Evolutionary conservation across 306 rosid genomes (phyloP).

Genomic region (Quillaja saponaria): DNA sequence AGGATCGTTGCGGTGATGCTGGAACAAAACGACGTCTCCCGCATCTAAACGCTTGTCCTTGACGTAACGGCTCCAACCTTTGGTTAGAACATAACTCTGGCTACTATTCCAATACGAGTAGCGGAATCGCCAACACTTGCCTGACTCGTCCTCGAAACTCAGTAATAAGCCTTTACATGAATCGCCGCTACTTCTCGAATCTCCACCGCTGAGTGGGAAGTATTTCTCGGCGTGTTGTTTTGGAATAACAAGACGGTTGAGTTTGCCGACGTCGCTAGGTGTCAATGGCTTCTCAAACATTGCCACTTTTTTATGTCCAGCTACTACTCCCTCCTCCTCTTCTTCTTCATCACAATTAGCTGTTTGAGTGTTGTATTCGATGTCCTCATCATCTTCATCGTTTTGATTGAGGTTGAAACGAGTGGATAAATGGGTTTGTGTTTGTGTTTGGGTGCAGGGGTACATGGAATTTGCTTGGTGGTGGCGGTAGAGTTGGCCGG

Average conservation of each 20-base stretch:
- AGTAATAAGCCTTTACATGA: conserved; percentile 64
- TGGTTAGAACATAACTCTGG: conserved; percentile 91
- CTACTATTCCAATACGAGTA: conserved; percentile 98
- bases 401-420: conserved; percentile 46
- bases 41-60: conserved; percentile 91
- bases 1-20: conserved; percentile 53
- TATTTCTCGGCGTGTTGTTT: conserved; percentile 93
- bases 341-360: not conserved
- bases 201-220: conserved; percentile 61
- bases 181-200: conserved; percentile 36
- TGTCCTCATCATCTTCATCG: conserved; percentile 23
- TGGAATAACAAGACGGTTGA: conserved; percentile 92
- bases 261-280: conserved; percentile 94
- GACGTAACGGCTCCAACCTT: conserved; percentile 96
- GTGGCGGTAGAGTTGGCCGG: conserved; percentile 27
- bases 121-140: conserved; percentile 91
- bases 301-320: conserved; percentile 45
- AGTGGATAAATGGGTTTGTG: not conserved
- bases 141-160: conserved; percentile 91
- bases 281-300: conserved; percentile 97
- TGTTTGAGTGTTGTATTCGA: not conserved
- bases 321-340: not conserved
- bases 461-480: conserved; percentile 7
- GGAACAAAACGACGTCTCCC: conserved; percentile 81
- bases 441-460: conserved; percentile 3